Evolutionary conservation across 2,329 filamentous ascomycete genomes (phyloP).

Genomic region (Diaporthe aspalathi): DNA sequence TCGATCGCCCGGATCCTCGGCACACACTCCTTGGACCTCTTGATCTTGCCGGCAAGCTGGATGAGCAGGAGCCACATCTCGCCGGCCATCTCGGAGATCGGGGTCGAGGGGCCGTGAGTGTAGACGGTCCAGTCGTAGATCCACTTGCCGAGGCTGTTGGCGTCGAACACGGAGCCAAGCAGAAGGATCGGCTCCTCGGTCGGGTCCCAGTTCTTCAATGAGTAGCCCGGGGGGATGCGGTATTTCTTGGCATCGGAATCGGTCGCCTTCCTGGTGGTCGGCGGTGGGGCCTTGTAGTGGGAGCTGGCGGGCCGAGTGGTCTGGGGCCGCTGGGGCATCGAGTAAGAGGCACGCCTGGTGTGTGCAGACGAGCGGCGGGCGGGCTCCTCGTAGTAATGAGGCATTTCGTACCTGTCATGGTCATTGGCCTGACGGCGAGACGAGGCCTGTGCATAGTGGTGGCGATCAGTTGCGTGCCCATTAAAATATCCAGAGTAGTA

Average conservation of each 20-base stretch:
- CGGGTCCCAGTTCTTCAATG: slow-evolving; percentile 98
- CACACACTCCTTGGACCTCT: slow-evolving; percentile 84
- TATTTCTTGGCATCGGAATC: slow-evolving; percentile 71
- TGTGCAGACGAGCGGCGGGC: slow-evolving; percentile 54
- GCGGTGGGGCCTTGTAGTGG: slow-evolving; percentile 53
- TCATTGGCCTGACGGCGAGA: slow-evolving; percentile 44
- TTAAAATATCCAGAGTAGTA: slow-evolving; percentile 58
- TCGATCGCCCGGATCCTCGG: slow-evolving; percentile 78
- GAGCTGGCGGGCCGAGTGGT: slow-evolving; percentile 62
- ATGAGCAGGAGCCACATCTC: slow-evolving; percentile 96
- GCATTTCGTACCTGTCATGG: slow-evolving; percentile 56
- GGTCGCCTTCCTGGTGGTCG: slow-evolving; percentile 58
- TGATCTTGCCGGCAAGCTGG: slow-evolving; percentile 92
- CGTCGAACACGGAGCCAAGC: slow-evolving; percentile 94
- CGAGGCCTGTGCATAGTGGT: slow-evolving; percentile 63
- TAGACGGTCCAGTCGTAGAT: slow-evolving; percentile 99
- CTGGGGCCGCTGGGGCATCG: slow-evolving; percentile 62
- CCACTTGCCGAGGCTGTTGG: slow-evolving; percentile 98
- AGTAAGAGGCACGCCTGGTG: slow-evolving; percentile 60
- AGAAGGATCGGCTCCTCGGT: slow-evolving; percentile 93
- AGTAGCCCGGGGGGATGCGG: slow-evolving; percentile 89
- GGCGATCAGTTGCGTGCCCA: slow-evolving; percentile 69
- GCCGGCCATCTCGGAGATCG: slow-evolving; percentile 90
- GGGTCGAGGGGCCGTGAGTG: slow-evolving; percentile 82
- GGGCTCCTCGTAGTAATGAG: slow-evolving; percentile 55